A percentile compares a stretch with the other conserved stretches of the same genome.
These are phyloP conservation scores for Debaryomyces sp. DNA, from an alignment of 1,139 yeast species.

Conservation along the genomic window DNA sequence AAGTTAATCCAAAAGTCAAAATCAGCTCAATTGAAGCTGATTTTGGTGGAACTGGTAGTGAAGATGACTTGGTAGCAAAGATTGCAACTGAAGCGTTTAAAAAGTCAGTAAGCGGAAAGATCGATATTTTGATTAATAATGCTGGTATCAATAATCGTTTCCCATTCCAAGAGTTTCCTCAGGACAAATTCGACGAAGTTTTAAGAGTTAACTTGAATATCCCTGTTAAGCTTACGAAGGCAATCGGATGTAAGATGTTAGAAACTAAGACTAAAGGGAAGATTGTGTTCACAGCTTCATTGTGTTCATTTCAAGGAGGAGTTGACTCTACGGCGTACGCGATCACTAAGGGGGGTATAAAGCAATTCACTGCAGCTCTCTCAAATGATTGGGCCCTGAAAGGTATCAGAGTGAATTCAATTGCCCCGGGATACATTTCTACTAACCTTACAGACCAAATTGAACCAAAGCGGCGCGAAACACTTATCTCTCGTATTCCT, in stretches of 20 bases:
- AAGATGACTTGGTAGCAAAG: conserved; percentile 12
- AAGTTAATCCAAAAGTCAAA: conserved; percentile 22
- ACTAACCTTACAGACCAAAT: conserved; percentile 53
- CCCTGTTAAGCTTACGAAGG: conserved; percentile 48
- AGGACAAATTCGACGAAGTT: conserved; percentile 45
- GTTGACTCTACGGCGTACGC: conserved; percentile 49
- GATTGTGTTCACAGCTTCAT: conserved; percentile 30
- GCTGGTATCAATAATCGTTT: conserved; percentile 53
- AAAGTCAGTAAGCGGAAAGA: conserved; percentile 31
- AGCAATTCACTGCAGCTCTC: conserved; percentile 49
- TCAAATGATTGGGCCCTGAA: conserved; percentile 56
- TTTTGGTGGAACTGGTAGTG: conserved; percentile 17
- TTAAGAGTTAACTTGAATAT: conserved; percentile 52
- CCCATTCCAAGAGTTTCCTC: conserved; percentile 38
- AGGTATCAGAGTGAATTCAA: conserved; percentile 55
- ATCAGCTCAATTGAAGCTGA: conserved; percentile 24
- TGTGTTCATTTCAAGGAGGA: conserved; percentile 11
- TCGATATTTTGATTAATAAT: conserved; percentile 57
- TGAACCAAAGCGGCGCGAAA: conserved; percentile 30
- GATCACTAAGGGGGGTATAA: conserved; percentile 55
- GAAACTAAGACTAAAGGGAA: conserved; percentile 21
- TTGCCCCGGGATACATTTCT: conserved; percentile 58
- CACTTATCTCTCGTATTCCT: conserved; percentile 49
- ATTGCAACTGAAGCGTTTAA: conserved; percentile 23
- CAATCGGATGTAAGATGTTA: conserved; percentile 48